Base-by-base conservation (phyloP, 1,139 yeast species). In the Diutina sp. region DNA sequence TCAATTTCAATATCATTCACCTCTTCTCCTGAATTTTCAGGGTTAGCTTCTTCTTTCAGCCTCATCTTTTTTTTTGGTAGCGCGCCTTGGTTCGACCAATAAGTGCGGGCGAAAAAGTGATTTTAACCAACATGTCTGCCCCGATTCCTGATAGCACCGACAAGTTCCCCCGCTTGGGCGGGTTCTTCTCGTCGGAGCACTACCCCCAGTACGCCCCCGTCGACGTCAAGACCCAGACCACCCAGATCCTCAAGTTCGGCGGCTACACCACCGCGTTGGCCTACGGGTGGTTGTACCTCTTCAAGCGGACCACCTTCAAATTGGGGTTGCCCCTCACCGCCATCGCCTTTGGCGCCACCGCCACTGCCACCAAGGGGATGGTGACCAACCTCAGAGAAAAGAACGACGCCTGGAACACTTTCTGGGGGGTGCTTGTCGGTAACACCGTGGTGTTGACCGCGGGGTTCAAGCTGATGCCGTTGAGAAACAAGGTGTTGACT, bases 331-430 rank as follows among this genome's bases (percentile, higher is more conserved):
- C 80, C 18, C 62, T 74, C 56, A 67, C 76, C 9, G 73, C 69
- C 11, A 68, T 75, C 55, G 76, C 75, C 3, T 73, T 75, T 57
- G 72, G 76, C 56, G 74, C 79, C n/a, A 69, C 71, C 35, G 74
- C 78, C 54, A 72, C 77, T 54, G 77, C 73, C 56, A 63, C 74
- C 56, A 74, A 70, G 64, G 74, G 77, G 38, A 66, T 72, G 46
- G 60, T 73, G 55, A 70, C 79, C 59, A 76, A 76, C 64, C 68
- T 76, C 62, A 72, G 80, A 69, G 79, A 76, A 63, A 74, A 69
- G 65, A 75, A 75, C 62, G 80, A 76, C 65, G 78, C 76, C 53
- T 76, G 80, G 80, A 76, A 76, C 67, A 71, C 74, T 12, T 74
- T 76, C 63, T 70, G 76, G 73, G 80, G 73, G 25, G 75, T 75